Evolutionary conservation across 768 basidiomycete species (phyloP).

Genomic region (Mycena alexandri): DNA sequence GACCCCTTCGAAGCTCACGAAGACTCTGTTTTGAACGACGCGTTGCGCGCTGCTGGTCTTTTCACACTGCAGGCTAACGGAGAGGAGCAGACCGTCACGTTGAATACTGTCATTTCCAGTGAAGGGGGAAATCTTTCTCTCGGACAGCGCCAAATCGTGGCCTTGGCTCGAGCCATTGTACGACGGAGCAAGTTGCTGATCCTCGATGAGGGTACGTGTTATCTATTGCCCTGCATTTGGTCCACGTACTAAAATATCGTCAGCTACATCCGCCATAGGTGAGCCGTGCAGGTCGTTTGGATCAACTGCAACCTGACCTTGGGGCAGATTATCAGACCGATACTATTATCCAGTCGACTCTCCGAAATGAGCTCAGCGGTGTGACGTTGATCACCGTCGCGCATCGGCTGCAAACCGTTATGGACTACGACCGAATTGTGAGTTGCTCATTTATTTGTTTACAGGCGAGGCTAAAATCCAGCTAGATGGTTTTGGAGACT

Average conservation of each 20-base stretch:
- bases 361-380: conserved; percentile 58
- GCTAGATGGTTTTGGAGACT: conserved; percentile 7
- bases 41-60: conserved; percentile 62
- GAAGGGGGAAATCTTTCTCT: conserved; percentile 64
- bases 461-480: not conserved
- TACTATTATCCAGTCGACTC: conserved; percentile 65
- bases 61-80: conserved; percentile 51
- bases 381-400: conserved; percentile 71
- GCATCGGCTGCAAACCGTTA: conserved; percentile 69
- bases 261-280: conserved; percentile 62
- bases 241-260: not conserved
- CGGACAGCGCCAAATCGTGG: conserved; percentile 73
- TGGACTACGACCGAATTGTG: conserved; percentile 73
- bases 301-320: conserved; percentile 15
- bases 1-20: conserved; percentile 71
- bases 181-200: conserved; percentile 69
- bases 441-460: conserved; percentile 16
- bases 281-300: too few relatives aligned
- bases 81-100: conserved; percentile 53
- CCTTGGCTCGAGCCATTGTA: conserved; percentile 70
- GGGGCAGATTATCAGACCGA: conserved; percentile 68
- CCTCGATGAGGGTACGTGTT: conserved; percentile 63
- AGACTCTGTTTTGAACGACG: conserved; percentile 64
- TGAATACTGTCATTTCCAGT: conserved; percentile 59
- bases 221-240: not conserved